phyloP scores from a whole-genome alignment of 495 filamentous ascomycete genomes.

The Aspergillus haitiensis region DNA sequence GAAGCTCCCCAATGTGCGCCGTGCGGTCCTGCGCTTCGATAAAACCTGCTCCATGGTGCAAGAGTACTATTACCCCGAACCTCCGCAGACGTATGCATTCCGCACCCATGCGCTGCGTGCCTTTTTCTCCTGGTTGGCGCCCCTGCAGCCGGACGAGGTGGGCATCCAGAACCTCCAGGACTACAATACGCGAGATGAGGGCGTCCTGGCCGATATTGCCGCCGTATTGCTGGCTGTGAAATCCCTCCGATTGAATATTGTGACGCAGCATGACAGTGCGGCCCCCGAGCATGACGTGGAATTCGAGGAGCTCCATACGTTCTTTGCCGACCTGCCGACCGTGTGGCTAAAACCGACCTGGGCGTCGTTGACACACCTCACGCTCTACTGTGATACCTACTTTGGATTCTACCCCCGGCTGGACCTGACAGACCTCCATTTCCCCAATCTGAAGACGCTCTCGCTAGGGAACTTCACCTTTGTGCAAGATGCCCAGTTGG shows the following conservation, averaged over 20 bases:
- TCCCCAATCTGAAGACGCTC: conserved; percentile 11
- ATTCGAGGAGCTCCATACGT: conserved; percentile 3
- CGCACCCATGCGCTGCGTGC: neutral
- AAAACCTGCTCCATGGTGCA: neutral
- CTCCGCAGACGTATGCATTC: neutral
- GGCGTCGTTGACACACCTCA: conserved; percentile 11
- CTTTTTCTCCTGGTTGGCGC: neutral
- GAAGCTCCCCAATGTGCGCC: neutral
- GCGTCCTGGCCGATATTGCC: neutral
- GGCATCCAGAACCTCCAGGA: neutral
- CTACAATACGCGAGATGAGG: neutral
- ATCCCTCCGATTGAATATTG: neutral
- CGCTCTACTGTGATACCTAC: conserved; percentile 9
- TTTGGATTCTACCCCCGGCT: conserved; percentile 15
- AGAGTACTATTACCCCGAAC: neutral
- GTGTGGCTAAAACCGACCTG: conserved; percentile 9
- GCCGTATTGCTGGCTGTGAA: neutral
- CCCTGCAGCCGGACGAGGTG: neutral
- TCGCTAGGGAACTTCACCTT: conserved; percentile 14
- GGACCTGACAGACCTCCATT: conserved; percentile 8
- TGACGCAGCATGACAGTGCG: neutral
- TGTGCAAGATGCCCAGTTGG: conserved; percentile 8
- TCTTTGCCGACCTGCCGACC: conserved; percentile 11
- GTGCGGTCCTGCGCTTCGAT: neutral
- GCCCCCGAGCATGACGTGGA: neutral